Evolutionary conservation across 176 grass and related monocot genomes (phyloP).

Genomic region (Cymbopogon citratus): DNA sequence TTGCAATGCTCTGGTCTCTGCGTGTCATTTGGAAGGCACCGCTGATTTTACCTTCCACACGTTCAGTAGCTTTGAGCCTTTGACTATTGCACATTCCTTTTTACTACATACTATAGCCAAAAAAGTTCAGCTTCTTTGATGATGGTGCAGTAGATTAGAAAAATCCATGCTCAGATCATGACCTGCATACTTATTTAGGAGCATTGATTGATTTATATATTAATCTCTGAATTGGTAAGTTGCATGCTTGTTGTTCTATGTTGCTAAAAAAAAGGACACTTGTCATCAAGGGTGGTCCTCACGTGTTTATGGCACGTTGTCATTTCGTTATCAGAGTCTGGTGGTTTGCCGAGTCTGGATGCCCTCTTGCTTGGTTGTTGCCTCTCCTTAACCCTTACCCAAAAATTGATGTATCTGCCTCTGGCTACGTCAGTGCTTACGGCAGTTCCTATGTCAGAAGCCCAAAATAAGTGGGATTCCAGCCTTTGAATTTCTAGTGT

Average conservation of each 20-base stretch:
- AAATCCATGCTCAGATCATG: not conserved
- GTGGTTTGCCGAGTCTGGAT: not conserved
- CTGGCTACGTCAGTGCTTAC: constrained; percentile 32
- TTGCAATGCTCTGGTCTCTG: not conserved
- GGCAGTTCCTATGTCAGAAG: constrained; percentile 1
- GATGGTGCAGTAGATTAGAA: not conserved
- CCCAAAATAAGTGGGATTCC: not conserved
- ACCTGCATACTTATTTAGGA: not conserved
- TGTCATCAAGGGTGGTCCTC: not conserved
- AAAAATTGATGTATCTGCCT: not conserved
- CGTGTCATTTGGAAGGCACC: not conserved
- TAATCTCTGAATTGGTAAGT: not conserved
- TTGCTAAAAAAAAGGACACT: not conserved
- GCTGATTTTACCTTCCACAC: not conserved
- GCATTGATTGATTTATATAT: not conserved
- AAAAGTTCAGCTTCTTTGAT: not conserved
- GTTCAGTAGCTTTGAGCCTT: not conserved
- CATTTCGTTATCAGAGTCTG: not conserved
- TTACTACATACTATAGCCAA: not conserved
- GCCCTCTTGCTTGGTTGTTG: not conserved
- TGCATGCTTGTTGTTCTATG: constrained; percentile 9
- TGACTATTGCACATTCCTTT: not conserved
- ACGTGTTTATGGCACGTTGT: not conserved
- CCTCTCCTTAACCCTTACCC: not conserved
- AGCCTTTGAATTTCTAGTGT: not conserved